Evolutionary conservation across 2,329 filamentous ascomycete genomes (phyloP), one percentile per base, ranked within the genome.

Genomic region (Teratosphaeria pseudoeucalypti): DNA sequence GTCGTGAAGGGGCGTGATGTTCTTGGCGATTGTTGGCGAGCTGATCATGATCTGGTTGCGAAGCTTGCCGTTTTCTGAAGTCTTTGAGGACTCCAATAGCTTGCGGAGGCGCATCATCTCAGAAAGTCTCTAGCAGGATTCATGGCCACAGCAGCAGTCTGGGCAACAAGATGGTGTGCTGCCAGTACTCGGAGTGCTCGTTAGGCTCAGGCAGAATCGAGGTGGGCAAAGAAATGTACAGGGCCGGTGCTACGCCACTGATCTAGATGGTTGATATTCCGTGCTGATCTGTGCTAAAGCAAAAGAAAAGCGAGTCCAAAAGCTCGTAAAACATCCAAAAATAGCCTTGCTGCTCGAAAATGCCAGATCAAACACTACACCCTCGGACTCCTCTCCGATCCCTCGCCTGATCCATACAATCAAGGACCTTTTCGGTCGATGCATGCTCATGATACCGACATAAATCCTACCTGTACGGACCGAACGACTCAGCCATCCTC

Each of bases 31-130:
- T 62, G n/a, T 57, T 64, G 3, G 64, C 66, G 34, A 61, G 62
- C 32, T 61, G 58, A 54, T 47, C 29, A 55, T 61, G 53, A 60
- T 63, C 5, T 65, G 63, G 6, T 57, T 43, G 37, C 37, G 16
- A 43, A 43, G 37, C 37, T 43, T 43, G 37, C 37, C 37, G 16
- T 43, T n/a, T n/a, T 14, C 37, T 14, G 16, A 43, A n/a, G 16
- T 43, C 37, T 43, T 12, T n/a, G 37, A 43, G 37, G 37, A 10
- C 14, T 16, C 37, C 5, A 43, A 43, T 14, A n/a, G 37, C 37
- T 14, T 43, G 37, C 37, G 16, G 37, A 43, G 37, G 37, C 12
- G 37, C 12, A 14, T 43, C 37, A 43, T 10, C 12, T 43, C 37
- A n/a, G 12, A 16, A 10, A 43, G 12, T n/a, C 12, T 10, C 7